Base-by-base conservation (phyloP, 2,329 filamentous ascomycete genomes). In the Dactylonectria macrodidyma region DNA sequence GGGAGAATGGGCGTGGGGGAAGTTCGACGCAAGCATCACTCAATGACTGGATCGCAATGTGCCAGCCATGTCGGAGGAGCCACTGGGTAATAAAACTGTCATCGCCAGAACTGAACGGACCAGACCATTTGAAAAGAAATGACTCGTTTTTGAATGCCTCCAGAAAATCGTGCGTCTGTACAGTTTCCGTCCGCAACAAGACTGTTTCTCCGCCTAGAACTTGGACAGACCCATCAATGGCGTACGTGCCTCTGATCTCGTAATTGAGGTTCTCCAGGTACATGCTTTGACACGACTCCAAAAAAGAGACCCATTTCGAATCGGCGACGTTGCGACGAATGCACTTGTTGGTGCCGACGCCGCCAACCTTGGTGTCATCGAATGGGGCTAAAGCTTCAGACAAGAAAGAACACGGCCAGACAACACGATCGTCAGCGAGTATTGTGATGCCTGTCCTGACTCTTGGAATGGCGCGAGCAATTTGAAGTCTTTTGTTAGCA, bases 401-500 rank as follows among this genome's bases (percentile, higher is more conserved):
- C 5, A 75, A 51, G 33, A 75, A 75, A 1, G 5, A 8, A 1
- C 6, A 3, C 16, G 67, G 62, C 73, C 73, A 75, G 2, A 59
- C 24, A 10, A 67, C 56, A 10, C 56, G 14, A n/a, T 75, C 73
- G 2, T 75, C 73, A 3, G 59, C 41, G 1, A 75, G 19, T 3
- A 62, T 52, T 5, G 60, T 72, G 36, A 75, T 56, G 1, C 26
- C 6, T 12, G 57, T 63, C 0, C 5, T 11, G 34, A 69, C 22
- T 1, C 12, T 22, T 2, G 12, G 38, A 10, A 73, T 24, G 6
- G 69, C 73, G 8, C 71, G 71, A 3, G 41, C 46, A 10, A 75
- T 67, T 54, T 75, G 69, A 0, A 58, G 64, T 11, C 73, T 71
- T 8, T 68, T 73, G 51, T 68, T 73, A 30, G 44, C 51, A 12